These are phyloP conservation scores for Mychonastes homosphaera DNA, from an alignment of 139 green algal genomes.

Conservation along the genomic window DNA sequence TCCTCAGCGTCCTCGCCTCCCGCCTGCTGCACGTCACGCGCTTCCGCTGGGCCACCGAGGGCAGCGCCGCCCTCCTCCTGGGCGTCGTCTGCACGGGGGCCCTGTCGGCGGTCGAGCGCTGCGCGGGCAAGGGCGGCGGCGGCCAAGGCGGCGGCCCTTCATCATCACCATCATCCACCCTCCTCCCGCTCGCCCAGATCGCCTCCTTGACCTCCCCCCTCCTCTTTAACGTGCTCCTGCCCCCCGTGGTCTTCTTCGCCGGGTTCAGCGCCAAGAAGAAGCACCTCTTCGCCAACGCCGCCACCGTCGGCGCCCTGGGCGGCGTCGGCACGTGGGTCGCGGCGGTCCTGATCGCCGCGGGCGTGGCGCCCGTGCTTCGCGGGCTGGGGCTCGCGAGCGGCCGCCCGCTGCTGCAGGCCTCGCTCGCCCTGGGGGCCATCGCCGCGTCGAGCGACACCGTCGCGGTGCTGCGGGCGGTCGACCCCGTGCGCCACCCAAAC, in stretches of 20 bases:
- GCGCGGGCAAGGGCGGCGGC: not conserved
- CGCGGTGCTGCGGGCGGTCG: constrained; percentile 46
- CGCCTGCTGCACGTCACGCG: too few relatives aligned
- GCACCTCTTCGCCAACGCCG: constrained; percentile 18
- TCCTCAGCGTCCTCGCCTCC: too few relatives aligned
- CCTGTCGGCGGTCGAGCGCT: constrained; percentile 1
- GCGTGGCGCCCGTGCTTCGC: not conserved
- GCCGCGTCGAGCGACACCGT: constrained; percentile 65
- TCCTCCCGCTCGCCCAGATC: not conserved
- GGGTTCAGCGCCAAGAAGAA: constrained; percentile 19
- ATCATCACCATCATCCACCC: not conserved
- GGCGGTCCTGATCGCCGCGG: constrained; percentile 5
- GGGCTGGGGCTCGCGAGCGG: not conserved
- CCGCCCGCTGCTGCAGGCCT: not conserved
- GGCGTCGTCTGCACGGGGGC: not conserved
- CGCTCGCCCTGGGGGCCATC: constrained; percentile 55
- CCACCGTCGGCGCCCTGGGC: constrained; percentile 9
- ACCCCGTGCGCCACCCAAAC: constrained; percentile 25
- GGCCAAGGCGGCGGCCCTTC: not conserved
- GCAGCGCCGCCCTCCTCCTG: constrained; percentile 10
- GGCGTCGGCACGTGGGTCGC: constrained; percentile 12
- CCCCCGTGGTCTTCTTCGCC: constrained; percentile 15
- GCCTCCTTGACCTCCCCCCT: constrained; percentile 1
- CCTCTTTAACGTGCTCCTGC: constrained; percentile 21
- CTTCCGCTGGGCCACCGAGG: too few relatives aligned